Evolutionary conservation across 805 yeast genomes (phyloP), one percentile per base, ranked within the genome.

Genomic region (Wickerhamiella vanderwaltii): DNA sequence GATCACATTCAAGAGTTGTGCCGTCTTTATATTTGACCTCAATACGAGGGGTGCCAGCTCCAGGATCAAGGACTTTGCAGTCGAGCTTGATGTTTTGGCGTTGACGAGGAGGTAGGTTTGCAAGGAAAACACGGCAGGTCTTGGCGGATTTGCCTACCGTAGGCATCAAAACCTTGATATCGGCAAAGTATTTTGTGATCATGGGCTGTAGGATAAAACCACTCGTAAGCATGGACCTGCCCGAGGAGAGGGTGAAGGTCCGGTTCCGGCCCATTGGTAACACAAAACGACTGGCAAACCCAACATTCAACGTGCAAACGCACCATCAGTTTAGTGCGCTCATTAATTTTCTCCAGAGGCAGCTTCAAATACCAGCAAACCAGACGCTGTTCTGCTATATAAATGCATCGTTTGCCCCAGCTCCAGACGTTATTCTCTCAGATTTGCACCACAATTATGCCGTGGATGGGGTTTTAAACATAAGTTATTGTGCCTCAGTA

Each of bases 131-230:
- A 52, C 97, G 74, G 4, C 94, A 86, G 5, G 81, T 67, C 59
- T 79, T 81, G 33, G 86, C 91, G 64, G 48, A 38, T 29, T 40
- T 48, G 29, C 51, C 50, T 15, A 35, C 43, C 2, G 48, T 41
- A 16, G 53, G 54, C 33, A 87, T 84, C 55, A 69, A 75, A 32
- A 88, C 82, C 33, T 67, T 66, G 6, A 85, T 84, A 49, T 75
- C 75, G 26, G 86, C 68, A 64, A 88, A 84, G 63, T 80, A 87
- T 62, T 84, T 85, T 29, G 96, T 88, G 55, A 87, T 81, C 97
- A 87, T 87, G 23, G n/a, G n/a, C n/a, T n/a, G n/a, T n/a, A n/a
- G n/a, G n/a, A n/a, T n/a, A n/a, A n/a, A n/a, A n/a, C n/a, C n/a
- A n/a, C n/a, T n/a, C n/a, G n/a, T n/a, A n/a, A n/a, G n/a, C n/a